Conservation (phyloP, 2,329 filamentous ascomycete genomes). For the Colletotrichum kahawae region DNA sequence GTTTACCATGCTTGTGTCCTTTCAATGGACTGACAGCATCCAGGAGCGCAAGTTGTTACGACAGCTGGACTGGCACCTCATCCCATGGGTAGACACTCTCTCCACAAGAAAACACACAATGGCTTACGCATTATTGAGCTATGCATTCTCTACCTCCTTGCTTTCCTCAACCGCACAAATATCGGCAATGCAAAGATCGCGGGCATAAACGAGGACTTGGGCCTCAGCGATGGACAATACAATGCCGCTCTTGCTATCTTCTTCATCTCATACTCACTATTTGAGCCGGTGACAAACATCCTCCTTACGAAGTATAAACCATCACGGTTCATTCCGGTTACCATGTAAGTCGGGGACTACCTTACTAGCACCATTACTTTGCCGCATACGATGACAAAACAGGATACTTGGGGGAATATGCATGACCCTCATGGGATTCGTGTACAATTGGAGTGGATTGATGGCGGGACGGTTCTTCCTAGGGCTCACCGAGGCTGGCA, state of each 20-base stretch:
- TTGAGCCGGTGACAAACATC: slow-evolving; percentile 77
- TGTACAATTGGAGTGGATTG: slow-evolving; percentile 66
- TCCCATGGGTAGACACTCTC: not conserved
- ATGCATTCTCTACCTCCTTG: slow-evolving; percentile 64
- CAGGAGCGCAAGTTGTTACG: not conserved
- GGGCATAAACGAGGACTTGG: slow-evolving; percentile 31
- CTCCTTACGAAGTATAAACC: slow-evolving; percentile 79
- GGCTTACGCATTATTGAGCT: not conserved
- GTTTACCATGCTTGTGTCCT: too few species aligned
- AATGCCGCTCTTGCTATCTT: slow-evolving; percentile 66
- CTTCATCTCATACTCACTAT: slow-evolving; percentile 71
- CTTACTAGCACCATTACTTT: not conserved
- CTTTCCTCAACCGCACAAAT: slow-evolving; percentile 61
- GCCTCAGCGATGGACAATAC: slow-evolving; percentile 61
- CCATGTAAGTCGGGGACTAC: slow-evolving; percentile 60
- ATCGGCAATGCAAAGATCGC: slow-evolving; percentile 54
- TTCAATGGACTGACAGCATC: not conserved
- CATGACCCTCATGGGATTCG: slow-evolving; percentile 74
- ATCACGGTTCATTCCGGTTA: slow-evolving; percentile 79
- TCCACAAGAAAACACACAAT: not conserved
- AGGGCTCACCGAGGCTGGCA: slow-evolving; percentile 75
- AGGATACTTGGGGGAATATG: slow-evolving; percentile 69
- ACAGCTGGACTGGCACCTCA: not conserved
- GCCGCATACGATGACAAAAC: slow-evolving; percentile 24
- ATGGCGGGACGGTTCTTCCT: slow-evolving; percentile 75